Base-by-base conservation (phyloP, 2,329 filamentous ascomycete genomes). In the Arthrobotrys iridis region DNA sequence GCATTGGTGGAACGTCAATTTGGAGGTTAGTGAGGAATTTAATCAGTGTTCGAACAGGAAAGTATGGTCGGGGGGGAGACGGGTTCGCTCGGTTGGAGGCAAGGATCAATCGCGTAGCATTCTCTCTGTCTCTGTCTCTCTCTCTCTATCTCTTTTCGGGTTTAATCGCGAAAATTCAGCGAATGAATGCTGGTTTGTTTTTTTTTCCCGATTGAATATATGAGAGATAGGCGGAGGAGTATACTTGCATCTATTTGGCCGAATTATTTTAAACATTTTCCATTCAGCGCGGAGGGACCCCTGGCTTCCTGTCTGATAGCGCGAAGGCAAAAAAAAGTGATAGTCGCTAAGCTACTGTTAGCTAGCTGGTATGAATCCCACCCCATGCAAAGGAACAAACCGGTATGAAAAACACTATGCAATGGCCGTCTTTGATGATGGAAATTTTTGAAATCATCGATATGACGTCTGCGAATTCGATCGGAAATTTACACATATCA, bases 91-190 rank as follows among this genome's bases (percentile, higher is more conserved):
- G 50, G 50, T 37, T 55, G 30, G 50, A 30, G 11, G 50, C 50
- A 55, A 55, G 50, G 50, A 55, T 55, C 15, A 55, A 55, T 55
- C 50, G 50, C 50, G 50, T 55, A 55, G 30, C 50, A 55, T 55
- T 55, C 50, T n/a, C n/a, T n/a, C n/a, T n/a, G n/a, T n/a, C n/a
- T n/a, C n/a, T n/a, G n/a, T n/a, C n/a, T n/a, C n/a, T n/a, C n/a
- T n/a, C n/a, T n/a, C n/a, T n/a, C n/a, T n/a, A n/a, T n/a, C n/a
- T n/a, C n/a, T 55, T 37, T 37, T 55, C 28, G 4, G 30, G 11
- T 37, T 37, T 55, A 55, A 55, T 55, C 50, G 50, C 50, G 50
- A 55, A 22, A 43, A 6, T 37, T 10, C 50, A 55, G 50, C 50
- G 50, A 55, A 55, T 37, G 15, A 24, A n/a, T 7, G 4, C 6